phyloP scores from a whole-genome alignment of 805 yeast genomes.

The Candida hungchunana region DNA sequence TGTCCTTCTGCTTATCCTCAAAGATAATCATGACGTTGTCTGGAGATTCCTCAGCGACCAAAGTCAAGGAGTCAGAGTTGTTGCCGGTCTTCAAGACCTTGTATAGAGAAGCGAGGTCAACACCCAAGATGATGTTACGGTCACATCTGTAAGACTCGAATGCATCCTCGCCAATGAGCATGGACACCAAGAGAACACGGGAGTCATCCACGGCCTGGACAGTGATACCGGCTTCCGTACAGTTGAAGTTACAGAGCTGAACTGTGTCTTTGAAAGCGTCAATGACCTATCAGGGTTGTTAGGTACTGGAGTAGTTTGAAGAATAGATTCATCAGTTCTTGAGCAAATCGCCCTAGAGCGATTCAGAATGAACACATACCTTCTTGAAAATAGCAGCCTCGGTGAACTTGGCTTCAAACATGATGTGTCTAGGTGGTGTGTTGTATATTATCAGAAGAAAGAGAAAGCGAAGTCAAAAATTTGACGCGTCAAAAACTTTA shows the following conservation, averaged over 20 bases:
- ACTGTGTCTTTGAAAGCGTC: constrained; percentile 95
- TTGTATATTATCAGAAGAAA: neutral
- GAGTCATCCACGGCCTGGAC: constrained; percentile 98
- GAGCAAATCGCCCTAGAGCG: too few species aligned
- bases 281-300: constrained; percentile 46
- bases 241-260: constrained; percentile 92
- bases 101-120: constrained; percentile 81
- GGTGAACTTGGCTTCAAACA: constrained; percentile 97
- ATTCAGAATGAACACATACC: constrained; percentile 18
- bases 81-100: constrained; percentile 90
- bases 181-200: constrained; percentile 85
- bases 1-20: constrained; percentile 87
- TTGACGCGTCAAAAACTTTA: neutral
- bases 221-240: constrained; percentile 90
- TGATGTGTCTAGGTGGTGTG: constrained; percentile 29
- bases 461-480: neutral
- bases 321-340: too few species aligned
- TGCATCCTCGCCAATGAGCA: constrained; percentile 82
- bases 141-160: constrained; percentile 94
- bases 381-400: constrained; percentile 90
- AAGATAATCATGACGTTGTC: constrained; percentile 76
- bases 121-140: constrained; percentile 85
- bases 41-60: constrained; percentile 86
- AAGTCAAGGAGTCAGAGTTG: constrained; percentile 80
- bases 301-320: neutral